Evolutionary conservation across 768 basidiomycete species (phyloP), one percentile per base, ranked within the genome.

Genomic region (Omphalotus guepiniiformis): DNA sequence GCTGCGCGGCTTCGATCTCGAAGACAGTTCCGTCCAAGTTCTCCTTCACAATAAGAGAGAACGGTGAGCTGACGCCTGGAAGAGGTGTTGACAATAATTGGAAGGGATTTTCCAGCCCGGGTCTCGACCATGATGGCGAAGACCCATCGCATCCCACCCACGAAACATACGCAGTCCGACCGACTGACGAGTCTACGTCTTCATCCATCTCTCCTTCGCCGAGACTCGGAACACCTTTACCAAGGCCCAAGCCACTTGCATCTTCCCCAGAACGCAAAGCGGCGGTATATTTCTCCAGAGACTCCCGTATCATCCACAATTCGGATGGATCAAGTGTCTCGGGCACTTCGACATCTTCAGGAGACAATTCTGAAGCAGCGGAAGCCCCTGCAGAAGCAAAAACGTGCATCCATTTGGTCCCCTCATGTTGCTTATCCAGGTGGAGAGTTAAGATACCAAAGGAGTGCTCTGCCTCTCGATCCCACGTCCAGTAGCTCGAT

Each of bases 401-500:
- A 6, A 98, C 77, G 39, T 90, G 84, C 43, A 83, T 72, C 95
- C 95, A 99, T 55, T 83, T 80, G 25, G 85, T 86, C 5, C 82
- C 85, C 50, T 86, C 83, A 62, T 92, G 76, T 52, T 75, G 75
- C 66, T 98, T 98, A 63, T 93, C 88, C 46, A 98, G 71, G 58
- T 96, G 87, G 16, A 97, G 65, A 1, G 88, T 82, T 55, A 98
- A 74, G 26, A 89, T 52, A 2, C 88, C 88, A 55, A 78, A 83
- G 11, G 78, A 59, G 48, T 74, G 74, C 41, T 82, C 81, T 4
- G 81, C 88, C 52, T 84, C 82, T 15, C 82, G 75, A 56, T 96
- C 93, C 79, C 86, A 95, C 4, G 91, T 94, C 93, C 93, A 99
- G 57, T 89, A 82, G 58, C 89, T 88, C n/a, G 85, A 76, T 2